Conservation (phyloP, 1,284 basidiomycete genomes). For the Kwoniella shivajii region DNA sequence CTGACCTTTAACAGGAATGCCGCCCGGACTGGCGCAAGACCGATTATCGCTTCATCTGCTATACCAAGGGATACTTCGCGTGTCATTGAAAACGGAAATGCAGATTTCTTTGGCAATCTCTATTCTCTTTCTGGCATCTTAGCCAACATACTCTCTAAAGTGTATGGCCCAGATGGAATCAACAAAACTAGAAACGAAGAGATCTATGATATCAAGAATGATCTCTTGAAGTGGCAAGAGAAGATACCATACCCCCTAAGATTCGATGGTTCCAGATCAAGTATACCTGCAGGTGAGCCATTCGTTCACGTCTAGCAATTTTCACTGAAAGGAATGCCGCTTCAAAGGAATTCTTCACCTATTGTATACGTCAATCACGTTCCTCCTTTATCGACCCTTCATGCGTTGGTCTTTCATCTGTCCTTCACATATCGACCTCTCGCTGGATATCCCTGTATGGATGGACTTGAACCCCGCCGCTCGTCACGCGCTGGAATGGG, state of each 20-base stretch:
- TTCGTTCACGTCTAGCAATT: background rate
- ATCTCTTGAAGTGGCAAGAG: slow-evolving; percentile 22
- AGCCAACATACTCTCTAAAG: slow-evolving; percentile 11
- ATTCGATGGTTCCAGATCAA: slow-evolving; percentile 21
- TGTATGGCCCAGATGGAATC: slow-evolving; percentile 30
- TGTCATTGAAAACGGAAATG: background rate
- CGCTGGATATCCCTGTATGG: slow-evolving; percentile 29
- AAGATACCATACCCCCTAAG: slow-evolving; percentile 12
- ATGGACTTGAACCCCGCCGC: slow-evolving; percentile 19
- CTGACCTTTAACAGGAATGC: slow-evolving; percentile 23
- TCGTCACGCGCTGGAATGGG: slow-evolving; percentile 28
- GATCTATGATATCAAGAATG: slow-evolving; percentile 17
- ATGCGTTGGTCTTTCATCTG: slow-evolving; percentile 40
- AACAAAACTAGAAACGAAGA: slow-evolving; percentile 14
- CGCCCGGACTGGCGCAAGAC: slow-evolving; percentile 19
- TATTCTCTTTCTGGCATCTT: slow-evolving; percentile 17
- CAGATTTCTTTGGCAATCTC: slow-evolving; percentile 23
- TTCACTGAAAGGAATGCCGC: background rate
- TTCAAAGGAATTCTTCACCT: slow-evolving; percentile 29
- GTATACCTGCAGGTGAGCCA: slow-evolving; percentile 20
- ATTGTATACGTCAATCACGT: slow-evolving; percentile 19
- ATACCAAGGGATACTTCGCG: background rate
- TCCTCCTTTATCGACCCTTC: slow-evolving; percentile 34
- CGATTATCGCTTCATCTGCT: slow-evolving; percentile 10
- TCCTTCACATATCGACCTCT: slow-evolving; percentile 22